Evolutionary conservation across 1,139 yeast genomes (phyloP).

Genomic region (Lizanozyma gosingica): DNA sequence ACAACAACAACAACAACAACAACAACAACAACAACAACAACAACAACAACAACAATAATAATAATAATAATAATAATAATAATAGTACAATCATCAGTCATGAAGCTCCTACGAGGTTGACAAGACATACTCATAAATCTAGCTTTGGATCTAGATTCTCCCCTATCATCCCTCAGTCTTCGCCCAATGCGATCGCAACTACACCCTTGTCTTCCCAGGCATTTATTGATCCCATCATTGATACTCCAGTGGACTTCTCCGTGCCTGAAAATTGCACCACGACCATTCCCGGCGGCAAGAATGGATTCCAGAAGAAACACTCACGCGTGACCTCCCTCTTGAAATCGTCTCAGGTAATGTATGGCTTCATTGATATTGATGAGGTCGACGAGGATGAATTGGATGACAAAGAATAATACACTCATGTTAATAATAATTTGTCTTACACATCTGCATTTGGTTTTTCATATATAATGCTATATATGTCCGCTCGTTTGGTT

Average conservation of each 20-base stretch:
- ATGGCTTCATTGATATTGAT: constrained; percentile 12
- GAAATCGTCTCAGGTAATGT: neutral
- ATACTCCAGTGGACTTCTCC: constrained; percentile 33
- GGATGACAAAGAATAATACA: constrained; percentile 10
- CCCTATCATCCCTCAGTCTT: constrained; percentile 28
- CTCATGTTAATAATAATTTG: too few species aligned
- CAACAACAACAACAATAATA: constrained; percentile 5
- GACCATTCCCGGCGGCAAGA: neutral
- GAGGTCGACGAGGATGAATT: constrained; percentile 19
- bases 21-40: constrained; percentile 6
- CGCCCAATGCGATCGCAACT: constrained; percentile 25
- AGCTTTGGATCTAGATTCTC: constrained; percentile 21
- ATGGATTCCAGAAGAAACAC: neutral
- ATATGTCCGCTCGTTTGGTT: too few species aligned
- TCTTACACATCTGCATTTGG: too few species aligned
- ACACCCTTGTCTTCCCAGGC: constrained; percentile 13
- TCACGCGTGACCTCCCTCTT: neutral
- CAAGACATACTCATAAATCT: constrained; percentile 5
- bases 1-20: constrained; percentile 3
- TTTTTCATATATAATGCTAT: too few species aligned
- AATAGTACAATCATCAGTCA: constrained; percentile 2
- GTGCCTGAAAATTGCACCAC: constrained; percentile 12
- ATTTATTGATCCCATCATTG: constrained; percentile 32
- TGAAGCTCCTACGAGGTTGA: constrained; percentile 2
- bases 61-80: constrained; percentile 1